phyloP scores from a whole-genome alignment of 345 rosid genomes.

The Ceriops zippeliana region DNA sequence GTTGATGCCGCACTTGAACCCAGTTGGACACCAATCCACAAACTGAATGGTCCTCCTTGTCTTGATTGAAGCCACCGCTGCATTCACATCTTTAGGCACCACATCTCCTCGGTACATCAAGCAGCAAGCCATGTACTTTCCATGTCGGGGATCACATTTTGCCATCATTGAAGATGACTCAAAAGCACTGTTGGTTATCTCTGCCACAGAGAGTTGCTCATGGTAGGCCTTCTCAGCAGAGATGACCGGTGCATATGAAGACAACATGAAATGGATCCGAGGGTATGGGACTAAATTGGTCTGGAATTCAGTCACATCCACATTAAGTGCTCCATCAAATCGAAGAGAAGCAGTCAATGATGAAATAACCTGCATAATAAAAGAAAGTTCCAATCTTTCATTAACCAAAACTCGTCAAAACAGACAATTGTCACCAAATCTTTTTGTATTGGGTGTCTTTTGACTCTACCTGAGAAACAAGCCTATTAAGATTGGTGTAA shows the following conservation, averaged over 20 bases:
- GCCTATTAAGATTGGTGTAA: constrained; percentile 21
- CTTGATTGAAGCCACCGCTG: constrained; percentile 15
- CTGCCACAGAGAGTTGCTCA: constrained; percentile 11
- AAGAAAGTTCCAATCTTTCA: neutral
- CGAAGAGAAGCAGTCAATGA: constrained; percentile 17
- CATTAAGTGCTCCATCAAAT: constrained; percentile 19
- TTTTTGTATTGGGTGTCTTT: neutral
- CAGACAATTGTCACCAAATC: neutral
- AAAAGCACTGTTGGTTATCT: constrained; percentile 16
- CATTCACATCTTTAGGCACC: constrained; percentile 21
- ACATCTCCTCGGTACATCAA: constrained; percentile 20
- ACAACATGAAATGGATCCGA: constrained; percentile 19
- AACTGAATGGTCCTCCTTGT: constrained; percentile 20
- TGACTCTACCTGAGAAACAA: constrained; percentile 10
- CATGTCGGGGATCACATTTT: constrained; percentile 19
- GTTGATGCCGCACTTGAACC: constrained; percentile 19
- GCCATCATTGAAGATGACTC: constrained; percentile 22
- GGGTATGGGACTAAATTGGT: constrained; percentile 23
- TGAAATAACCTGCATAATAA: constrained; percentile 11
- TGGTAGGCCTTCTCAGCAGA: constrained; percentile 16
- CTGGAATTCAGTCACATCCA: constrained; percentile 18
- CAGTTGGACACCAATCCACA: constrained; percentile 23
- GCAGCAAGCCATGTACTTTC: constrained; percentile 21
- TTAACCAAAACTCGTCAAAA: neutral
- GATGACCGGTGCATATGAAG: constrained; percentile 17